Evolutionary conservation across 2,329 filamentous ascomycete species (phyloP).

Genomic region (Aureobasidium namibiae): DNA sequence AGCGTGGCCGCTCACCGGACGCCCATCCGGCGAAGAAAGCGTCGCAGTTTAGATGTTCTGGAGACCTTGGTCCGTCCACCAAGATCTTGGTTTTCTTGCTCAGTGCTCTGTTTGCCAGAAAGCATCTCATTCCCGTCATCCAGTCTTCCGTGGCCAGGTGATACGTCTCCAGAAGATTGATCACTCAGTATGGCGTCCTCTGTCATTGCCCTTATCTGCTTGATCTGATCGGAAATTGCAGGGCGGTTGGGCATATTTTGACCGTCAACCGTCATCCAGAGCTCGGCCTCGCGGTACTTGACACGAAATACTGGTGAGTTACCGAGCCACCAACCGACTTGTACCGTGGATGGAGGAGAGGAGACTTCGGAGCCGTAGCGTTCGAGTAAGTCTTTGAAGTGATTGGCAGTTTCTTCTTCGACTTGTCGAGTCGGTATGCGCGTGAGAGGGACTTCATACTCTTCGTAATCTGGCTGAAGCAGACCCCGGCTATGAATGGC

Average conservation of each 20-base stretch:
- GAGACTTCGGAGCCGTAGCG: background rate
- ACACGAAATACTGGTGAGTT: background rate
- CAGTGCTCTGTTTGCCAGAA: background rate
- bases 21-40: background rate
- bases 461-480: background rate
- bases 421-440: background rate
- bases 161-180: background rate
- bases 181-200: background rate
- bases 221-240: background rate
- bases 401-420: background rate
- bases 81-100: background rate
- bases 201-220: background rate
- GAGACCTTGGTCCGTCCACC: background rate
- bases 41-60: background rate
- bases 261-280: constrained; percentile 7
- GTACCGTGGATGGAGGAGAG: background rate
- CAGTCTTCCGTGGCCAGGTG: background rate
- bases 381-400: background rate
- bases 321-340: constrained; percentile 6
- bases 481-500: background rate
- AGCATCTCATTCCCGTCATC: background rate
- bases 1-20: background rate
- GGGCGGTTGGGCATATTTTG: constrained; percentile 7
- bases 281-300: background rate
- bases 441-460: background rate